Conservation (phyloP, 2,329 filamentous ascomycete species). For the Raffaelea albimanens region DNA sequence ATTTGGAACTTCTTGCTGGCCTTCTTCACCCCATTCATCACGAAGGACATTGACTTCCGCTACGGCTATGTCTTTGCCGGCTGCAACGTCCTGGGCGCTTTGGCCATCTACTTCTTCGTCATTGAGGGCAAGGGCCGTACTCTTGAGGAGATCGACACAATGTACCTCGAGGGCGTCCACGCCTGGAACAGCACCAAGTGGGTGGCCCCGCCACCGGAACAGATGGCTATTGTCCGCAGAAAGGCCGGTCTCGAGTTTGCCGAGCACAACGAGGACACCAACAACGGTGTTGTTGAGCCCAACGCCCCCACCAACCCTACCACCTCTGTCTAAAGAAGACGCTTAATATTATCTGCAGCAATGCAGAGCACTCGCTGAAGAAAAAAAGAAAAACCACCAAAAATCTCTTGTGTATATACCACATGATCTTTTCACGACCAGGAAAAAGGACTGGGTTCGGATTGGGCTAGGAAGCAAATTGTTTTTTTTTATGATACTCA, state of each 20-base stretch:
- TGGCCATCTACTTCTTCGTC: conserved; percentile 55
- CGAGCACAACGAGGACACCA: neutral
- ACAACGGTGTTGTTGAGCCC: neutral
- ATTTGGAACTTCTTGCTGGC: conserved; percentile 48
- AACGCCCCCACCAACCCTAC: neutral
- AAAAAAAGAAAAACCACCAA: too few relatives aligned
- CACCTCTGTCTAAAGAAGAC: neutral
- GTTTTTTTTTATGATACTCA: too few relatives aligned
- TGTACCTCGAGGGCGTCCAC: conserved; percentile 32
- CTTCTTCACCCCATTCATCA: conserved; percentile 8
- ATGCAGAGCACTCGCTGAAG: too few relatives aligned
- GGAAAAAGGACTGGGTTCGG: too few relatives aligned
- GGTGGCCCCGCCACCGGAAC: neutral
- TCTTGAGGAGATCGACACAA: conserved; percentile 67
- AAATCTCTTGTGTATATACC: too few relatives aligned
- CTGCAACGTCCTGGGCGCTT: conserved; percentile 1
- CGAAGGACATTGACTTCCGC: conserved; percentile 60
- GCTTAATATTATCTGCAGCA: too few relatives aligned
- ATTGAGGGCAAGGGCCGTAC: conserved; percentile 82
- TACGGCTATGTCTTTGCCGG: conserved; percentile 47
- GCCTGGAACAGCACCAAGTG: conserved; percentile 6
- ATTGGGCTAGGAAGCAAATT: too few relatives aligned
- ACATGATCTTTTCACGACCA: too few relatives aligned
- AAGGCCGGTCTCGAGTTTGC: neutral
- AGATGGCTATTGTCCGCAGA: neutral